Percentiles rank a stretch among this genome's conserved stretches.
These are phyloP conservation scores for Gilbertella persicaria DNA, from an alignment of 371 early-diverging fungal species.

Conservation along the genomic window DNA sequence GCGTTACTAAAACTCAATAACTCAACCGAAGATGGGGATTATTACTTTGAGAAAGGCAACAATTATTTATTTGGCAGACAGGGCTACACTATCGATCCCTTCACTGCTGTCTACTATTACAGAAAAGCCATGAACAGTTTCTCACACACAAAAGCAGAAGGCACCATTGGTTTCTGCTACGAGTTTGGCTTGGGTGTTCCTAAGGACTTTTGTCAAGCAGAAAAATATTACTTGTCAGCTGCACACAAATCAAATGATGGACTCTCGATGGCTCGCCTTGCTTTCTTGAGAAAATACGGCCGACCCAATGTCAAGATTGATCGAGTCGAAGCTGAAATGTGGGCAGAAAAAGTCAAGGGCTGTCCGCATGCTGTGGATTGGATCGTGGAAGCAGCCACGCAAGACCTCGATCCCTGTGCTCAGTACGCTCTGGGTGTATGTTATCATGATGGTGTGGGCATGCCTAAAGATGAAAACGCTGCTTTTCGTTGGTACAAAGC, in stretches of 20 bases:
- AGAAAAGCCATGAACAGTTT: conserved; percentile 39
- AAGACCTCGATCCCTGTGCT: conserved; percentile 35
- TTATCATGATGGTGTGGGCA: conserved; percentile 70
- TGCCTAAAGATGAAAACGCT: conserved; percentile 41
- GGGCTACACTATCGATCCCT: conserved; percentile 36
- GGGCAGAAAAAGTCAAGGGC: conserved; percentile 40
- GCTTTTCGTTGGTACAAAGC: conserved; percentile 63
- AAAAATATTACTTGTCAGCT: conserved; percentile 55
- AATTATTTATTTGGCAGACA: conserved; percentile 58
- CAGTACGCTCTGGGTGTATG: conserved; percentile 68
- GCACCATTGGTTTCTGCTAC: conserved; percentile 62
- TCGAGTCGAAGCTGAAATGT: conserved; percentile 65
- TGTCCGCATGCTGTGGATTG: conserved; percentile 51
- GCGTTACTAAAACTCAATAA: conserved; percentile 12
- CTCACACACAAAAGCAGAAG: conserved; percentile 45
- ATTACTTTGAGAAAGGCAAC: conserved; percentile 48
- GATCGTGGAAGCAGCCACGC: conserved; percentile 58
- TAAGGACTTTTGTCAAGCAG: conserved; percentile 56
- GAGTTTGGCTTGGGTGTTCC: conserved; percentile 77
- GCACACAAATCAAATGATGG: conserved; percentile 38
- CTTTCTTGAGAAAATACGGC: conserved; percentile 78
- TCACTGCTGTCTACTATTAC: conserved; percentile 48
- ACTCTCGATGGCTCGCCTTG: conserved; percentile 61
- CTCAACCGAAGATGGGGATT: conserved; percentile 13
- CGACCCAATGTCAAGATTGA: conserved; percentile 71